phyloP scores from a whole-genome alignment of 768 basidiomycete genomes.

The Boletus vinaceobasis region DNA sequence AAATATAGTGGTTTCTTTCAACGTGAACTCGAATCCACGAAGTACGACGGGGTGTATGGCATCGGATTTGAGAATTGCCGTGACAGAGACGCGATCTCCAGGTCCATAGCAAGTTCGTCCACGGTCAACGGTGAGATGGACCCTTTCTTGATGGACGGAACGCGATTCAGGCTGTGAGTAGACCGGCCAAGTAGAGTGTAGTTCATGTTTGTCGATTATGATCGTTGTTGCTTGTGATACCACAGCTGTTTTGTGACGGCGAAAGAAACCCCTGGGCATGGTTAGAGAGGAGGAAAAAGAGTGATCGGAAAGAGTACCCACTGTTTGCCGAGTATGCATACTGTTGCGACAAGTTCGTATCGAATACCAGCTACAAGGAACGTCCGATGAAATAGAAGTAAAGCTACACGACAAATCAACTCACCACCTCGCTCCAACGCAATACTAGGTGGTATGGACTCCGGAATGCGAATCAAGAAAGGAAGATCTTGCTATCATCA shows the following conservation, averaged over 20 bases:
- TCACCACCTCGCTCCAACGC: constrained; percentile 72
- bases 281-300: not conserved
- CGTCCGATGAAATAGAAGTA: not conserved
- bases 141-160: constrained; percentile 59
- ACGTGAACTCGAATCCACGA: constrained; percentile 77
- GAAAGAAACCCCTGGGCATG: constrained; percentile 60
- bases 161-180: constrained; percentile 77
- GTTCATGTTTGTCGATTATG: constrained; percentile 88
- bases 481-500: constrained; percentile 73
- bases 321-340: constrained; percentile 87
- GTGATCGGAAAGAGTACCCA: constrained; percentile 30
- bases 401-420: constrained; percentile 10
- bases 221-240: constrained; percentile 67
- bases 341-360: constrained; percentile 86
- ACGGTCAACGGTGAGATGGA: constrained; percentile 74
- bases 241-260: constrained; percentile 70
- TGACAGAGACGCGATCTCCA: constrained; percentile 73
- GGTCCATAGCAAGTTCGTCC: constrained; percentile 80
- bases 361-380: constrained; percentile 67
- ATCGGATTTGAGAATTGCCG: constrained; percentile 71
- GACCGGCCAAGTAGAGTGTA: constrained; percentile 91
- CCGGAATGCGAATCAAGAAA: constrained; percentile 89
- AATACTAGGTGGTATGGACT: constrained; percentile 85
- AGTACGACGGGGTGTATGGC: constrained; percentile 64
- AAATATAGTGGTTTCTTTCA: constrained; percentile 76